Base-by-base conservation (phyloP, 2,329 filamentous ascomycete genomes). In the Coniosporium tulheliwenetii region DNA sequence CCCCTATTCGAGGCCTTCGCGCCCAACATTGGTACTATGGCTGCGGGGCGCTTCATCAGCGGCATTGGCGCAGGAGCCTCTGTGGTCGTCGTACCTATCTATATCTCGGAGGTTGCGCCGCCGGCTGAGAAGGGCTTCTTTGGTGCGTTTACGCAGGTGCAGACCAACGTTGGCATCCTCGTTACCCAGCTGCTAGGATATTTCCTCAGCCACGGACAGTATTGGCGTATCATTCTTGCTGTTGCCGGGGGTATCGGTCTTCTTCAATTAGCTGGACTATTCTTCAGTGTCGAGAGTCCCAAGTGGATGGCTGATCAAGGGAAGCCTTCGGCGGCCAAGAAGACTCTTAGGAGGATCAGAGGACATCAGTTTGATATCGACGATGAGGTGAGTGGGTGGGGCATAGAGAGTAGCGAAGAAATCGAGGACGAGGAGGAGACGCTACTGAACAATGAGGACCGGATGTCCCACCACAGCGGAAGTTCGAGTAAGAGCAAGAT, bases 51-150 rank as follows among this genome's bases (percentile, higher is more conserved):
- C 15, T 66, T 94, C 15, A 56, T 96, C 10, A 80, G 83, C 8
- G 91, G 91, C 9, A 57, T 93, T 1, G 87, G 84, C 5, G 86
- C 86, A 5, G 91, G 91, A 15, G 85, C 86, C 2, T 77, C 86
- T 1, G 89, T 91, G 2, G 91, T 98, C 14, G 84, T 95, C 31
- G 86, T 93, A 2, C 91, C 91, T 0, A 75, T 98, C 14, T 98
- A 93, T 65, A 85, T 98, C 50, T 87, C 85, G 37, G 91, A 98
- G 60, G 74, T 95, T 19, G 80, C 87, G 0, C 37, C 37, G 33
- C 60, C 60, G 1, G 56, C 55, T 12, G 73, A 80, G 48, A 75
- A 79, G 41, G 87, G 86, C 5, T 76, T 93, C 46, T 96, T 94
- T 50, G 76, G 76, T 9, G 67, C 70, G 31, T 81, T 93, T 61